Percentiles rank a stretch among this genome's conserved stretches.
Conservation (phyloP, 75 land plant species). For the Chamaecyparis obtusa region DNA sequence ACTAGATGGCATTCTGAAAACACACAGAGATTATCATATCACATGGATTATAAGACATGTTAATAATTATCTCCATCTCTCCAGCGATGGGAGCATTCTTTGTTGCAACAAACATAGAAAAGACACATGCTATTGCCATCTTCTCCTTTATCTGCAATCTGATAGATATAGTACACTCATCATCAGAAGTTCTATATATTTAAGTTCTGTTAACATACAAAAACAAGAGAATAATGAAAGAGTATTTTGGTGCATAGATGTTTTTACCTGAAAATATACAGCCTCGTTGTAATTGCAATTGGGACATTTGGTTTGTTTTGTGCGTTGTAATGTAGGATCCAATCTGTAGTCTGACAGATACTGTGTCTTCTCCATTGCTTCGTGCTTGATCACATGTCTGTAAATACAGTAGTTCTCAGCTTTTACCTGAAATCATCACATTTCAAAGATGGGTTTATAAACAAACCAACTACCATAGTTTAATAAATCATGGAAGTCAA, state of each 20-base stretch:
- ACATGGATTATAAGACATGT: neutral
- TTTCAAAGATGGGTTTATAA: neutral
- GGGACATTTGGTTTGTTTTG: neutral
- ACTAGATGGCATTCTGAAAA: too few species aligned
- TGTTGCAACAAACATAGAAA: neutral
- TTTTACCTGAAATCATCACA: neutral
- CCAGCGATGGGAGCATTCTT: neutral
- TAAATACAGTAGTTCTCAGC: neutral
- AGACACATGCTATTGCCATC: neutral
- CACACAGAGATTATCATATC: too few species aligned
- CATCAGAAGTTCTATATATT: neutral
- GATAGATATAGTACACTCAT: neutral
- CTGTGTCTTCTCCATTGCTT: neutral
- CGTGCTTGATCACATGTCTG: neutral
- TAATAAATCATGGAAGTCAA: too few species aligned
- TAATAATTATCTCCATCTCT: neutral
- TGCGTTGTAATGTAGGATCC: slow-evolving; percentile 2
- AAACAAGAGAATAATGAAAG: too few species aligned
- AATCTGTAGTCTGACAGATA: neutral
- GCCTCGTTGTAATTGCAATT: neutral
- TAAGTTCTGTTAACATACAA: too few species aligned
- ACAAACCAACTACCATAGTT: too few species aligned
- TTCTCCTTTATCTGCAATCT: neutral
- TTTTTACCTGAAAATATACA: neutral
- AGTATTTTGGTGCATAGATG: neutral